Percentiles rank a stretch among this genome's conserved stretches.
These are phyloP conservation scores for Bolboschoenoplectus hybrid DNA, from an alignment of 202 grass and related monocot genomes.

Conservation along the genomic window DNA sequence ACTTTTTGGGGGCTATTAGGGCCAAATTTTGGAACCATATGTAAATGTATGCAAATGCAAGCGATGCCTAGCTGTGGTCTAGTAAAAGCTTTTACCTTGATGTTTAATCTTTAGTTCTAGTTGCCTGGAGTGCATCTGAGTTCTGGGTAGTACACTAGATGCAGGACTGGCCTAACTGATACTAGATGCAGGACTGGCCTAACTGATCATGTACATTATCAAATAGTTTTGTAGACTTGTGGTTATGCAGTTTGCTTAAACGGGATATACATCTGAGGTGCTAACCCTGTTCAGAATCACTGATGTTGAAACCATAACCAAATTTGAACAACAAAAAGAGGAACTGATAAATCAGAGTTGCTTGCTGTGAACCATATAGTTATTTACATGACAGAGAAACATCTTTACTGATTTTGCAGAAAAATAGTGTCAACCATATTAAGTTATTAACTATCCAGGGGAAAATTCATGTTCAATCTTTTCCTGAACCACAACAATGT, in stretches of 20 bases:
- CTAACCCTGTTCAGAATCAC: neutral
- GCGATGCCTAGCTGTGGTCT: neutral
- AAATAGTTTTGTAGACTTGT: neutral
- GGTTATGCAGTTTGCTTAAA: too few relatives aligned
- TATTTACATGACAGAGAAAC: neutral
- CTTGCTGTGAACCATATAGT: neutral
- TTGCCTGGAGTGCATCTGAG: neutral
- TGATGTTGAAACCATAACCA: neutral
- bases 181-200: neutral
- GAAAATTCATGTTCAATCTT: neutral
- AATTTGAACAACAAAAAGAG: neutral
- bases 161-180: neutral
- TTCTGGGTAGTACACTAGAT: neutral
- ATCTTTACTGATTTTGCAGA: neutral
- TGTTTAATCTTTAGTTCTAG: constrained; percentile 1
- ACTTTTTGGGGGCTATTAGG: constrained; percentile 22
- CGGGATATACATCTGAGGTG: neutral
- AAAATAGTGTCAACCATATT: neutral
- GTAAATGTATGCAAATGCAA: neutral
- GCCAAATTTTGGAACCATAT: constrained; percentile 26
- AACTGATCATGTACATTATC: neutral
- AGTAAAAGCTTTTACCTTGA: neutral
- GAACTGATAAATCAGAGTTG: neutral
- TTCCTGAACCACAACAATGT: neutral
- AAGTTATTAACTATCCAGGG: neutral